Evolutionary conservation across 164 flowering plant genomes (phyloP).

Genomic region (Vitis rotundifolia): DNA sequence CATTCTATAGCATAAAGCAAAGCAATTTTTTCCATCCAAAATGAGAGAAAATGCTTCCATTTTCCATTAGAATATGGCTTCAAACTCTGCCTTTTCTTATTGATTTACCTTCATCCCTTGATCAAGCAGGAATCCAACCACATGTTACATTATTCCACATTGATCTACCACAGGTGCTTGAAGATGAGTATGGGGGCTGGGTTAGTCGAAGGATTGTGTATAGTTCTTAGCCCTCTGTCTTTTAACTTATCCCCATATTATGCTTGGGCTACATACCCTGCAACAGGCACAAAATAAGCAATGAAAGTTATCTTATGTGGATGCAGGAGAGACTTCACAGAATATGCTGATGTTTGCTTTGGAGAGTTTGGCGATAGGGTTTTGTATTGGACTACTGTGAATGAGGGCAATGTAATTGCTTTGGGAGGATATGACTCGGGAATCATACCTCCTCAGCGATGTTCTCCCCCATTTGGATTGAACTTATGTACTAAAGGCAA

Average conservation of each 20-base stretch:
- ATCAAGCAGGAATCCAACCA: slow-evolving; percentile 63
- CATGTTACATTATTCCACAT: slow-evolving; percentile 52
- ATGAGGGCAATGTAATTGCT: slow-evolving; percentile 54
- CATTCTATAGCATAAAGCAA: no score
- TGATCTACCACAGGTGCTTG: slow-evolving; percentile 74
- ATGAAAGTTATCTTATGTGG: neutral
- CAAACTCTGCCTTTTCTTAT: neutral
- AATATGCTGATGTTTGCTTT: slow-evolving; percentile 74
- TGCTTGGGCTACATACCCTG: neutral
- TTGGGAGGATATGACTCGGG: slow-evolving; percentile 58
- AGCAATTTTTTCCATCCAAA: no score
- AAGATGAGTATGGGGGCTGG: slow-evolving; percentile 85
- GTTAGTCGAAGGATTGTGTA: slow-evolving; percentile 57
- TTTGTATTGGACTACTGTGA: slow-evolving; percentile 64
- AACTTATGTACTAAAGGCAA: slow-evolving; percentile 50
- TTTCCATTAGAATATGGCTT: no score
- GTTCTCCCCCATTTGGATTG: slow-evolving; percentile 42
- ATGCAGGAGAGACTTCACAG: slow-evolving; percentile 62
- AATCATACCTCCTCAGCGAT: slow-evolving; percentile 42
- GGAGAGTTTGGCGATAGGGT: slow-evolving; percentile 78
- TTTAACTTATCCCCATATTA: neutral
- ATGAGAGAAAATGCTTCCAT: no score
- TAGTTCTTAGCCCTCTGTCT: neutral
- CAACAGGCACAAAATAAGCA: no score
- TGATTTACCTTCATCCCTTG: neutral